Conservation (phyloP, 176 grass and related monocot genomes). For the Poa annua region DNA sequence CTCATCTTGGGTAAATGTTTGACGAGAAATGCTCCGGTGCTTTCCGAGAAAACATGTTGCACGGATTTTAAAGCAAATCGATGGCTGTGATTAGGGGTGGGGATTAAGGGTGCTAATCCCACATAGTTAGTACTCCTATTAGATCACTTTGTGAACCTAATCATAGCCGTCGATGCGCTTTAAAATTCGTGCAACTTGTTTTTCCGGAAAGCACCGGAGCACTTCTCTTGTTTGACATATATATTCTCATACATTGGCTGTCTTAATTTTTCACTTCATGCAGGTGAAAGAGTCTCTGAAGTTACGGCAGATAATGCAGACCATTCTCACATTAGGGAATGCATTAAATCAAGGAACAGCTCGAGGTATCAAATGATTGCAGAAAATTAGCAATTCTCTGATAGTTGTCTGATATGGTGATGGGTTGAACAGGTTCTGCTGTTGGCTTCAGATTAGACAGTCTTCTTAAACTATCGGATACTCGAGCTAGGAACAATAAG, state of each 20-base stretch:
- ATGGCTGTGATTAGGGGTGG: no score
- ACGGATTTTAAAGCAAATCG: no score
- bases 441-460: slow-evolving; percentile 97
- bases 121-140: no score
- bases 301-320: slow-evolving; percentile 94
- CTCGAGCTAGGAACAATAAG: slow-evolving; percentile 94
- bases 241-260: slow-evolving; percentile 21
- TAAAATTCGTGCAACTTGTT: no score
- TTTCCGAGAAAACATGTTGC: no score
- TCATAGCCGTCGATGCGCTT: no score
- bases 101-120: no score
- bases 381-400: slow-evolving; percentile 27
- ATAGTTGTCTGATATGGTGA: slow-evolving; percentile 33
- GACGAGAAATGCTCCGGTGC: no score
- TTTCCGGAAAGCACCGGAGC: no score
- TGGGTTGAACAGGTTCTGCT: slow-evolving; percentile 73
- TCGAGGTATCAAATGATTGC: slow-evolving; percentile 50
- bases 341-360: slow-evolving; percentile 94
- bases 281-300: slow-evolving; percentile 78
- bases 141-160: no score
- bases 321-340: slow-evolving; percentile 96
- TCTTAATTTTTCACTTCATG: slow-evolving; percentile 41
- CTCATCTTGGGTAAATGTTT: slow-evolving; percentile 3
- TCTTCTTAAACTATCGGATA: slow-evolving; percentile 96
- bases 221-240: not conserved